Evolutionary conservation across 192 early-diverging fungal genomes (phyloP).

Genomic region (Umbelopsis vinacea): DNA sequence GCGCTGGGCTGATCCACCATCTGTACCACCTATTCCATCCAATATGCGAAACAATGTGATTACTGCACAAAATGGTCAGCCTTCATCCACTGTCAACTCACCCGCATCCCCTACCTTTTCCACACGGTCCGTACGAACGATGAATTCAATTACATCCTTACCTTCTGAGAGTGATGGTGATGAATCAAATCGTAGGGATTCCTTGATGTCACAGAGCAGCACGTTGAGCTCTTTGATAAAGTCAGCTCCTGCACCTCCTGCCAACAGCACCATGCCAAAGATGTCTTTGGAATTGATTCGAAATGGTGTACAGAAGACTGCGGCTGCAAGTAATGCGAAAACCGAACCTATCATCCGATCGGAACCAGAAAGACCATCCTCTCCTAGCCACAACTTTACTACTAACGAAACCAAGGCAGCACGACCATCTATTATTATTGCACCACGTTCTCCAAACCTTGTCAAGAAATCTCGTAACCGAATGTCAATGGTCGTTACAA

Average conservation of each 20-base stretch:
- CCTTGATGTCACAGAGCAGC: slow-evolving; percentile 11
- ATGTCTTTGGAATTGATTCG: background rate
- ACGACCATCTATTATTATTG: slow-evolving; percentile 8
- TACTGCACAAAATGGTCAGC: background rate
- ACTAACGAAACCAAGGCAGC: background rate
- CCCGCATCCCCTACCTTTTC: slow-evolving; percentile 5
- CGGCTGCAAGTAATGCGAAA: background rate
- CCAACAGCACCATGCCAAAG: background rate
- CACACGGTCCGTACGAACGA: background rate
- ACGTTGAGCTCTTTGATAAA: slow-evolving; percentile 5
- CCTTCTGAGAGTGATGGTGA: slow-evolving; percentile 13
- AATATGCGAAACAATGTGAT: slow-evolving; percentile 8
- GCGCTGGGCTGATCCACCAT: background rate
- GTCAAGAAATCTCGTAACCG: background rate
- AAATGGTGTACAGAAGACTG: background rate
- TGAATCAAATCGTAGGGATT: slow-evolving; percentile 3
- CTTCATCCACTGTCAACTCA: background rate
- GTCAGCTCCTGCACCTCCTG: slow-evolving; percentile 8
- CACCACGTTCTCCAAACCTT: background rate
- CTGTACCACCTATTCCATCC: background rate
- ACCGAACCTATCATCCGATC: background rate
- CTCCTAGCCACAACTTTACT: background rate
- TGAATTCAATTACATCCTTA: background rate
- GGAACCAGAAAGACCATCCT: background rate
- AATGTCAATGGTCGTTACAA: background rate